Base-by-base conservation (phyloP, 2,329 filamentous ascomycete genomes). In the Botryosphaeria dothidea region DNA sequence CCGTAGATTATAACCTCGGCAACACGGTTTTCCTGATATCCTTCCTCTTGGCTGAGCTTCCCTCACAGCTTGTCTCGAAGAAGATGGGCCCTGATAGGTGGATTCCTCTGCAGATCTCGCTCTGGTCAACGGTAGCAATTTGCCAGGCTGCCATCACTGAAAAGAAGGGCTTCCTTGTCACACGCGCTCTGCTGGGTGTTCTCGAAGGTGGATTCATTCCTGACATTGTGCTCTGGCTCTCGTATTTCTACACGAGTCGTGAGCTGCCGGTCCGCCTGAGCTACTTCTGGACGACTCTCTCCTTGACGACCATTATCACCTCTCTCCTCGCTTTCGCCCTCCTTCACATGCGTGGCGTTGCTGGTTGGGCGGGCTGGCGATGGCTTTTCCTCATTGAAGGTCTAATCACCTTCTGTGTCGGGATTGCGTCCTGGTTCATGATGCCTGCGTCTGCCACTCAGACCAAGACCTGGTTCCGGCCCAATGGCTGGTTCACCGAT, bases 401-500 rank as follows among this genome's bases (percentile, higher is more conserved):
- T 0, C 66, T 82, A 2, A 77, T 88, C 41, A 88, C 85, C 0
- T 71, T 85, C 1, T 34, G 76, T 2, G 79, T 88, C 25, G 86
- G 86, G 2, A 60, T 88, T 0, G 71, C 83, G 9, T 81, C 84
- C 0, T 86, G 81, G 69, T 79, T 83, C 11, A 78, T 86, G 23
- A 86, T 89, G 82, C 85, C 86, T 2, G 72, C 75, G 0, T 75
- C 72, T n/a, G 70, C 74, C 1, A 67, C 65, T 3, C 81, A 87
- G 67, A 88, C 86, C 0, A 80, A 79, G 46, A 83, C 80, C 51
- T 86, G 84, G 83, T 85, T 85, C 69, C 82, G 85, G 7, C 85
- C 85, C 11, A 83, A 84, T 62, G 87, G 87, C 0, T 90, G 86
- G 84, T 90, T 89, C 72, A 84, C 71, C 2, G 84, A 88, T 49